phyloP scores from a whole-genome alignment of 2,329 filamentous ascomycete species.

The Botrytis sinoallii region DNA sequence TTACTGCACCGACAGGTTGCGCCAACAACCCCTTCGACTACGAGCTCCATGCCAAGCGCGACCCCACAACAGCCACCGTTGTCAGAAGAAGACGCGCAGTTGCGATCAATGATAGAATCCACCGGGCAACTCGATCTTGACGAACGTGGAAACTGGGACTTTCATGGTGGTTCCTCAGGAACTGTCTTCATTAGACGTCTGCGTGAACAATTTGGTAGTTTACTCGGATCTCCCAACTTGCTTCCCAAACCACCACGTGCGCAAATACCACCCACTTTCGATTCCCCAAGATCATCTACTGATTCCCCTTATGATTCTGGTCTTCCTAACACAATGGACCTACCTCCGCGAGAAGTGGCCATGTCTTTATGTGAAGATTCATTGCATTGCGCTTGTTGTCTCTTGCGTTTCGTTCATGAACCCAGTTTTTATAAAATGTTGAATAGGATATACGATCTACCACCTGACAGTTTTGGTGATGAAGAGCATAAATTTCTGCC shows the following conservation, averaged over 20 bases:
- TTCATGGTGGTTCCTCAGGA: constrained; percentile 89
- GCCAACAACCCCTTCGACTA: constrained; percentile 35
- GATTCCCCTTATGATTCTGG: constrained; percentile 36
- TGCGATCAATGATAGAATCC: constrained; percentile 93
- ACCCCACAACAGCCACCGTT: constrained; percentile 17
- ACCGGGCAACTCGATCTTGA: constrained; percentile 89
- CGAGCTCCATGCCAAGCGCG: not conserved
- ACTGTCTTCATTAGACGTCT: constrained; percentile 83
- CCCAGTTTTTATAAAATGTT: constrained; percentile 77
- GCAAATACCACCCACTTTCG: constrained; percentile 24
- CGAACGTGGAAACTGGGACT: constrained; percentile 90
- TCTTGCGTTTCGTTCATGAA: constrained; percentile 71
- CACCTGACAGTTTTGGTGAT: constrained; percentile 58
- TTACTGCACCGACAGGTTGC: constrained; percentile 57
- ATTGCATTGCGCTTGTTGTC: constrained; percentile 54
- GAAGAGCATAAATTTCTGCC: constrained; percentile 69
- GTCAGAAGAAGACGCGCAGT: constrained; percentile 61
- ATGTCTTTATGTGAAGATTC: constrained; percentile 53
- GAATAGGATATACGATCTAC: constrained; percentile 71
- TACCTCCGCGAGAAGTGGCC: constrained; percentile 63
- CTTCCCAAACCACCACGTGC: constrained; percentile 50
- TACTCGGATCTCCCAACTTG: constrained; percentile 65
- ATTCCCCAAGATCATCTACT: constrained; percentile 35
- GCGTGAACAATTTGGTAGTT: constrained; percentile 79
- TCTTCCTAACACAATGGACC: constrained; percentile 49